Conservation (phyloP, 2,329 filamentous ascomycete species). For the Microcera coccophila region DNA sequence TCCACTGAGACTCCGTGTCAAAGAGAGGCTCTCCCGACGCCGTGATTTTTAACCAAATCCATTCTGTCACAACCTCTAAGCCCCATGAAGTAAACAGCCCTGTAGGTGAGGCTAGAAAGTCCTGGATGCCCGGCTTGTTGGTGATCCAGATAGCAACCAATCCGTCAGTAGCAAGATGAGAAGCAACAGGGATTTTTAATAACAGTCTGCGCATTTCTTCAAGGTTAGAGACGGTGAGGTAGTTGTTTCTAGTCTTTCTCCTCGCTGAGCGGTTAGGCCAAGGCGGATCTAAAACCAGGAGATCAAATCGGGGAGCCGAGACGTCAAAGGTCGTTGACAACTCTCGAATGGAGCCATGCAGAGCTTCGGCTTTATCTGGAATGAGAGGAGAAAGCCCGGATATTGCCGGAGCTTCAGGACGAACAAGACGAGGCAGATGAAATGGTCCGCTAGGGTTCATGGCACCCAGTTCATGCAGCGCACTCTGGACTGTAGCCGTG, state of each 20-base stretch:
- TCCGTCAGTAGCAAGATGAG: constrained; percentile 50
- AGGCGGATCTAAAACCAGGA: constrained; percentile 71
- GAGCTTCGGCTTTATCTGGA: constrained; percentile 41
- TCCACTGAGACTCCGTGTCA: constrained; percentile 56
- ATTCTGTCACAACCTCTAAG: constrained; percentile 62
- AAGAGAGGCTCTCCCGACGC: constrained; percentile 60
- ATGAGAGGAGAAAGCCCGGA: constrained; percentile 26
- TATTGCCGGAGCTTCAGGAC: constrained; percentile 8
- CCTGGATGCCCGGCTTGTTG: constrained; percentile 60
- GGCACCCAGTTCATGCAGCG: constrained; percentile 37
- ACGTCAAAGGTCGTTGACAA: constrained; percentile 39
- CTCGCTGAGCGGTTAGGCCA: constrained; percentile 76
- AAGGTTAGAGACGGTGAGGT: constrained; percentile 44
- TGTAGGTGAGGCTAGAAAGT: constrained; percentile 47
- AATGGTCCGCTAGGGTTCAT: constrained; percentile 41
- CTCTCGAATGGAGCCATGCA: constrained; percentile 47
- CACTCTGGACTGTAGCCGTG: constrained; percentile 42
- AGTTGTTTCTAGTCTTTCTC: constrained; percentile 48
- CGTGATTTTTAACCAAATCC: constrained; percentile 77
- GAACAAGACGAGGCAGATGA: constrained; percentile 39
- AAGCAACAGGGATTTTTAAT: constrained; percentile 52
- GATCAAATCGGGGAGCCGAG: constrained; percentile 54
- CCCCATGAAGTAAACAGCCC: constrained; percentile 66
- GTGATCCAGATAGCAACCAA: constrained; percentile 74
- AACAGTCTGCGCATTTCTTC: constrained; percentile 49